A percentile compares a stretch with the other conserved stretches of the same genome.
Conservation (phyloP, 768 basidiomycete species). For the Boletus speciosus region DNA sequence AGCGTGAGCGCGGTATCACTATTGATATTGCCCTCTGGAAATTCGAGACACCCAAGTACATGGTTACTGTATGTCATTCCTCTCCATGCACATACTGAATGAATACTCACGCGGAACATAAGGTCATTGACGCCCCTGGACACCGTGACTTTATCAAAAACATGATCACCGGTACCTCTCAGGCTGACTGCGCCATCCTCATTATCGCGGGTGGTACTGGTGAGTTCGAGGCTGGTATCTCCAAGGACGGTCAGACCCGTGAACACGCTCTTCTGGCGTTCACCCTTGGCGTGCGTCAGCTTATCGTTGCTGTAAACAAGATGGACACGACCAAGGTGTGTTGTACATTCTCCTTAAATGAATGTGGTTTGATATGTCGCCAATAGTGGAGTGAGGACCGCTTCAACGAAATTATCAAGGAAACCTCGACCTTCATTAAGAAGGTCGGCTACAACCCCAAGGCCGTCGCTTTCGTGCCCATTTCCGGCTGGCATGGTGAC, state of each 20-base stretch:
- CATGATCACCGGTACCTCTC: slow-evolving; percentile 99
- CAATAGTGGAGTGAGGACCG: slow-evolving; percentile 96
- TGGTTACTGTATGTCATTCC: slow-evolving; percentile 70
- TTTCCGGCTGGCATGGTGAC: slow-evolving; percentile 99
- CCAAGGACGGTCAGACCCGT: slow-evolving; percentile 99
- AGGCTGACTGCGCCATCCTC: slow-evolving; percentile 99
- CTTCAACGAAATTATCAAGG: slow-evolving; percentile 99
- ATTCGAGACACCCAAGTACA: slow-evolving; percentile 98
- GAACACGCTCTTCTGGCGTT: slow-evolving; percentile 99
- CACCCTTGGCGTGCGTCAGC: slow-evolving; percentile 99
- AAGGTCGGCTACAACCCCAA: slow-evolving; percentile 99
- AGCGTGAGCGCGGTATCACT: slow-evolving; percentile 99
- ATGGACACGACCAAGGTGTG: slow-evolving; percentile 98
- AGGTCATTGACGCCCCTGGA: slow-evolving; percentile 99
- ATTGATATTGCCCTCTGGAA: slow-evolving; percentile 99
- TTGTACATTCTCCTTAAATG: background rate
- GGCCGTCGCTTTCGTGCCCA: slow-evolving; percentile 96
- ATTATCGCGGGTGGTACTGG: slow-evolving; percentile 99
- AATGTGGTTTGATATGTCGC: background rate
- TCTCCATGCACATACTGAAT: background rate
- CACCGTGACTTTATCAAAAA: slow-evolving; percentile 99
- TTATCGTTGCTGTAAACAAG: slow-evolving; percentile 99
- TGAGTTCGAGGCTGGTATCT: slow-evolving; percentile 99
- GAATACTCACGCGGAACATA: slow-evolving; percentile 8
- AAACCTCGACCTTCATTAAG: slow-evolving; percentile 97